phyloP scores from a whole-genome alignment of 257 asterid species.

The Solanum etuberosum region DNA sequence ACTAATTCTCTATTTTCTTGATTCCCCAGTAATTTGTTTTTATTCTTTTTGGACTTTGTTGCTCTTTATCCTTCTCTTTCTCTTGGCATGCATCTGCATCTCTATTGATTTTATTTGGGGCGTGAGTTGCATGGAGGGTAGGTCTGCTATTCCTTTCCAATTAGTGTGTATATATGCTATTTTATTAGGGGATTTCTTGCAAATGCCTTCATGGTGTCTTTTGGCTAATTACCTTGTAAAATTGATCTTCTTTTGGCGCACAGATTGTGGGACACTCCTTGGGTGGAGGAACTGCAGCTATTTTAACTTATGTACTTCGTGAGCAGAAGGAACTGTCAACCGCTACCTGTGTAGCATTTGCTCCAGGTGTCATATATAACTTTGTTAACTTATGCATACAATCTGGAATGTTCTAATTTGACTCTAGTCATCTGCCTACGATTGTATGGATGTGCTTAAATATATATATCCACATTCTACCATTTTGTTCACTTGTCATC shows the following conservation, averaged over 20 bases:
- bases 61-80: background rate
- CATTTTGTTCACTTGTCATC: background rate
- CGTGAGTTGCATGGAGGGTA: background rate
- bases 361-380: conserved; percentile 61
- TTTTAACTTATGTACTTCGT: conserved; percentile 74
- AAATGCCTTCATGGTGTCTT: background rate
- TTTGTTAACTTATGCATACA: background rate
- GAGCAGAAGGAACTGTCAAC: conserved; percentile 74
- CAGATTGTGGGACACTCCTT: conserved; percentile 95
- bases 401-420: background rate
- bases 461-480: background rate
- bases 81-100: background rate
- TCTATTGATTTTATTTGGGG: background rate
- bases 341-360: conserved; percentile 84
- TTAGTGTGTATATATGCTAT: background rate
- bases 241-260: background rate
- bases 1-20: background rate
- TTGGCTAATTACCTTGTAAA: background rate
- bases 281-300: conserved; percentile 97
- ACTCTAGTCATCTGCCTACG: background rate
- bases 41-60: background rate
- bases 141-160: background rate
- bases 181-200: background rate
- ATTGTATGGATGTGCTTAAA: background rate
- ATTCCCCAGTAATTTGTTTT: background rate